A percentile compares a stretch with the other conserved stretches of the same genome.
Evolutionary conservation across 495 filamentous ascomycete species (phyloP).

Genomic region (Aspergillus hancockii): DNA sequence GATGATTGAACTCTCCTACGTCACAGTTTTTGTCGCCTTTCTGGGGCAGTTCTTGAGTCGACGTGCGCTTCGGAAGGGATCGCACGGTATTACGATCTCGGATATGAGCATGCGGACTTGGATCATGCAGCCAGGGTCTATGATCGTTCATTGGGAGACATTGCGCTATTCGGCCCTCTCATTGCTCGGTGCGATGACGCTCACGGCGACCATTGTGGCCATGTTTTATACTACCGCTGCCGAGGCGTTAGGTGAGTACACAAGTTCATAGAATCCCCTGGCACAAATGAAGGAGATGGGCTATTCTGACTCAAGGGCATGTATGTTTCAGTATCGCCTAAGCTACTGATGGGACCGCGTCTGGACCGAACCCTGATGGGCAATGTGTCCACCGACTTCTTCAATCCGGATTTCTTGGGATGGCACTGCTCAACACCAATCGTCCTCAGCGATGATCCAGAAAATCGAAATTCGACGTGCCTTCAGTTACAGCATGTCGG

Average conservation of each 20-base stretch:
- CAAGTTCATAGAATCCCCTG: not conserved
- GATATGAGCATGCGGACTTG: slow-evolving; percentile 67
- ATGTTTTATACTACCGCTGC: slow-evolving; percentile 76
- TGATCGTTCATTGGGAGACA: slow-evolving; percentile 66
- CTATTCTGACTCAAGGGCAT: not conserved
- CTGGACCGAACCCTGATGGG: slow-evolving; percentile 49
- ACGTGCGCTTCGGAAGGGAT: slow-evolving; percentile 56
- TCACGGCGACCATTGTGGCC: slow-evolving; percentile 60
- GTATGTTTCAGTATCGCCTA: slow-evolving; percentile 55
- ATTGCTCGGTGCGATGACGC: slow-evolving; percentile 56
- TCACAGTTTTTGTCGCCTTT: slow-evolving; percentile 74
- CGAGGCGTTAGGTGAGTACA: slow-evolving; percentile 55
- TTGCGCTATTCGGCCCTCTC: slow-evolving; percentile 61
- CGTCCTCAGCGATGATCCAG: slow-evolving; percentile 32
- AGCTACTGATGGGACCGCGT: slow-evolving; percentile 54
- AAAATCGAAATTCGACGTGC: slow-evolving; percentile 51
- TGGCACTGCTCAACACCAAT: slow-evolving; percentile 62
- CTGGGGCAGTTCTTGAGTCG: slow-evolving; percentile 71
- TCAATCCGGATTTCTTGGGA: slow-evolving; percentile 54
- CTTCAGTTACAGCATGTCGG: slow-evolving; percentile 64
- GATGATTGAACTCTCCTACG: slow-evolving; percentile 73
- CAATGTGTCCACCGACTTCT: slow-evolving; percentile 57
- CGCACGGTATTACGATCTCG: slow-evolving; percentile 64
- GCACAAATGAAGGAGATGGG: not conserved
- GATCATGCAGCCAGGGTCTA: slow-evolving; percentile 63